Percentiles rank a stretch among this genome's conserved stretches.
These are phyloP conservation scores for cucumber (Cucumis sativus) DNA, from an alignment of 306 rosid species.

Conservation along the genomic window Cucumber_9930_V3 NC_026659.2:10710001-10710500, in stretches of 20 bases:
- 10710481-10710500: too few relatives aligned
- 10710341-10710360: not conserved
- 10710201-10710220: not conserved
- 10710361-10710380: not conserved
- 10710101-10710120: not conserved
- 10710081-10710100: too few relatives aligned
- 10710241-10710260: not conserved
- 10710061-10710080: too few relatives aligned
- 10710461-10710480: too few relatives aligned
- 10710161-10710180: not conserved
- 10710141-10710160: not conserved
- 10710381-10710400: not conserved
- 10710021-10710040: too few relatives aligned
- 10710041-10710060: too few relatives aligned
- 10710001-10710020: too few relatives aligned
- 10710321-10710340: not conserved
- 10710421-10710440: not conserved
- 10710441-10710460: not conserved
- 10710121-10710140: not conserved
- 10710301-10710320: not conserved
- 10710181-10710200: not conserved
- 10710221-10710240: not conserved
- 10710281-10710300: not conserved
- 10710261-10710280: not conserved
- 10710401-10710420: not conserved